A percentile compares a stretch with the other conserved stretches of the same genome.
Evolutionary conservation across 495 filamentous ascomycete species (phyloP).

Genomic region (Lichina pygmaea): DNA sequence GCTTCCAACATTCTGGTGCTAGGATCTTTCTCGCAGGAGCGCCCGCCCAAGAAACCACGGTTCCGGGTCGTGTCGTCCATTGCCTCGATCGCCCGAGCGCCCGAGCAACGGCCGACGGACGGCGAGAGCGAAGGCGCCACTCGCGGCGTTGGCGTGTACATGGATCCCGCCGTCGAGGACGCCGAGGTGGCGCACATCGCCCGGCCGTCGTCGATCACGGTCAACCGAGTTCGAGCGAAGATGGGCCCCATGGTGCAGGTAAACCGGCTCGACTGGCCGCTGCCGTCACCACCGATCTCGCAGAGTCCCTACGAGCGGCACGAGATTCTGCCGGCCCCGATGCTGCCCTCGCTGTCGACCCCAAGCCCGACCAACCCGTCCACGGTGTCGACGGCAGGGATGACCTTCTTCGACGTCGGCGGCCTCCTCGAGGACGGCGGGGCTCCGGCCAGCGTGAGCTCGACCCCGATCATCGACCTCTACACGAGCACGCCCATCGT

Average conservation of each 20-base stretch:
- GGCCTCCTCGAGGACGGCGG: slow-evolving; percentile 23
- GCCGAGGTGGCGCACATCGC: slow-evolving; percentile 11
- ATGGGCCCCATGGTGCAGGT: too few relatives aligned
- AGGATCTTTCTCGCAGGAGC: slow-evolving; percentile 56
- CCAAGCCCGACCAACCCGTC: background rate
- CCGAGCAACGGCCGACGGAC: slow-evolving; percentile 19
- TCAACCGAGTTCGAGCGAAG: slow-evolving; percentile 6
- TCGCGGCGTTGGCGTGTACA: slow-evolving; percentile 37
- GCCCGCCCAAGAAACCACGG: slow-evolving; percentile 51
- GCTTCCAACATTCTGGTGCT: slow-evolving; percentile 48
- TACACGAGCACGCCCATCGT: background rate
- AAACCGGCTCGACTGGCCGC: background rate
- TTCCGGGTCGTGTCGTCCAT: slow-evolving; percentile 31
- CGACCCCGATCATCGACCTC: background rate
- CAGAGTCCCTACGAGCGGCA: slow-evolving; percentile 8
- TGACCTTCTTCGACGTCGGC: slow-evolving; percentile 50
- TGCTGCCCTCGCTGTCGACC: too few relatives aligned
- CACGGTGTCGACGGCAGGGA: slow-evolving; percentile 5
- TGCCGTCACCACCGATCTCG: background rate
- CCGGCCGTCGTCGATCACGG: slow-evolving; percentile 6
- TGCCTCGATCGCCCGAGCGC: slow-evolving; percentile 22
- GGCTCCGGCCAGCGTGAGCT: background rate
- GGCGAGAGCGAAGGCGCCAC: slow-evolving; percentile 64
- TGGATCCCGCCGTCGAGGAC: slow-evolving; percentile 28
- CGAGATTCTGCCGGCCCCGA: too few relatives aligned